Base-by-base conservation (phyloP, 2,329 filamentous ascomycete genomes). In the Penicillium griseofulvum region DNA sequence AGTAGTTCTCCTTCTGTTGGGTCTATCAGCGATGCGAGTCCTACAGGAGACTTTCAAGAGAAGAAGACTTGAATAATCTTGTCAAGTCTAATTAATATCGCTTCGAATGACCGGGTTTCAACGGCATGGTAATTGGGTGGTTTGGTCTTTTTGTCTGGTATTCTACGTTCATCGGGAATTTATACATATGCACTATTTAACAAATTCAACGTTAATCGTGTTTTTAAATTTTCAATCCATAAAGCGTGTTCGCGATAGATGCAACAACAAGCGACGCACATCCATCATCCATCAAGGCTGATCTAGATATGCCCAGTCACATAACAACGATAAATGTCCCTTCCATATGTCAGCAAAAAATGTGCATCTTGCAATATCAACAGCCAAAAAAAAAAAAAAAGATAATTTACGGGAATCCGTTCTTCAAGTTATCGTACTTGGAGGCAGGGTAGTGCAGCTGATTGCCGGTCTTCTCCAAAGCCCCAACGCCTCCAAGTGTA, bases 341-440 rank as follows among this genome's bases (percentile, higher is more conserved):
- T 24, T 24, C 14, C 26, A 46, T 29, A 37, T 46, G 49, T 37
- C 26, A 33, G 50, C 34, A 12, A 39, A 28, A 47, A 33, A 52
- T 47, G n/a, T 52, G 11, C 42, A 49, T 33, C 3, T 17, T 45
- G 39, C 11, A 33, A 39, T 52, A 47, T 47, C 26, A 16, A 52
- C 49, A 52, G 5, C 17, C 10, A 47, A 39, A 38, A 1, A 33
- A 33, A 47, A 39, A 38, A 1, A 33, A 33, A 8, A 26, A 17
- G 7, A 24, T 5, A 8, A 10, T 9, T 28, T 53, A 56, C n/a
- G 55, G 45, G 41, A 65, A 64, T 9, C 63, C 63, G 19, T 51
- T 55, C 45, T 50, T 74, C 53, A 83, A 49, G 65, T 85, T 85
- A 17, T 82, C 80, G 60, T 79, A 85, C 63, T 77, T 74, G 17